These are phyloP conservation scores for Ustulina deusta DNA, from an alignment of 2,329 filamentous ascomycete species.

Conservation along the genomic window DNA sequence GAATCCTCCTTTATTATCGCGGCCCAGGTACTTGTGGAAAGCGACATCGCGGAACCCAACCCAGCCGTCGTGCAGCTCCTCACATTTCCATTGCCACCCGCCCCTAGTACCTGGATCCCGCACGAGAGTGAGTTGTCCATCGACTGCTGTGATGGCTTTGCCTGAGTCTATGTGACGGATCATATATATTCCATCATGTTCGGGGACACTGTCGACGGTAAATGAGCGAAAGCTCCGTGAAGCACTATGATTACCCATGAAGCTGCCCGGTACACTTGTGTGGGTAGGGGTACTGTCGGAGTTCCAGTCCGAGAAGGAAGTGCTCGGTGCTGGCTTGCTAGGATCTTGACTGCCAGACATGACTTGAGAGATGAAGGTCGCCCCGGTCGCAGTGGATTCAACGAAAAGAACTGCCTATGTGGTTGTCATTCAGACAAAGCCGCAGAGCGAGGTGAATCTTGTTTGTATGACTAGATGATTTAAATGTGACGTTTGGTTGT, in stretches of 20 bases:
- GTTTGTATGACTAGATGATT: neutral
- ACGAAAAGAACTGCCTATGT: neutral
- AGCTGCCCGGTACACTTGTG: neutral
- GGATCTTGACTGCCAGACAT: neutral
- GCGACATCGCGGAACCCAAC: slow-evolving; percentile 34
- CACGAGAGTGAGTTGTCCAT: slow-evolving; percentile 15
- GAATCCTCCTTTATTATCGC: slow-evolving; percentile 19
- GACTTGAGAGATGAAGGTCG: neutral
- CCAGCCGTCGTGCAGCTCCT: slow-evolving; percentile 27
- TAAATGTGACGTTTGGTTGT: neutral
- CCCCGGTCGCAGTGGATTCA: neutral
- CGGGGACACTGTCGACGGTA: slow-evolving; percentile 20
- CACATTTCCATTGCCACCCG: slow-evolving; percentile 40
- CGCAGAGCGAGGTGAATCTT: neutral
- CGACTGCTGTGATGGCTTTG: slow-evolving; percentile 8
- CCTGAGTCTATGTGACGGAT: slow-evolving; percentile 29
- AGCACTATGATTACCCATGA: neutral
- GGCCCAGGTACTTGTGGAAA: slow-evolving; percentile 32
- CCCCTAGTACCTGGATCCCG: slow-evolving; percentile 4
- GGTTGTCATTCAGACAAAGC: neutral
- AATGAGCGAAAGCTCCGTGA: neutral
- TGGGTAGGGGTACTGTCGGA: neutral
- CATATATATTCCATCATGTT: slow-evolving; percentile 31
- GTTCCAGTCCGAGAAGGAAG: neutral
- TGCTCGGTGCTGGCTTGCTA: neutral